Evolutionary conservation across 2,329 filamentous ascomycete species (phyloP).

Genomic region (Colletotrichum sp.): DNA sequence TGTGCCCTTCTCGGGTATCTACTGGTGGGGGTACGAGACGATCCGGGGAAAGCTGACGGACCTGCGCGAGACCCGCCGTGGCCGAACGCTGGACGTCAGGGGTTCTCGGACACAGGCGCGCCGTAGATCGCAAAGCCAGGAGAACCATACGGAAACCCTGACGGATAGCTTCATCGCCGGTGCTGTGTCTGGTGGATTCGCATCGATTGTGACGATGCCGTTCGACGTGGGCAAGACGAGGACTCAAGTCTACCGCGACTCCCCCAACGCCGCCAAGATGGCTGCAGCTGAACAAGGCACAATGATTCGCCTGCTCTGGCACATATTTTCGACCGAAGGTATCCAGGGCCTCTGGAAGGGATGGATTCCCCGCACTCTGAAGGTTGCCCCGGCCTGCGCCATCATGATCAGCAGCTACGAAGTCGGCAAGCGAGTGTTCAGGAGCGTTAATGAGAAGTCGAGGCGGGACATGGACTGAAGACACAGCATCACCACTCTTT

Average conservation of each 20-base stretch:
- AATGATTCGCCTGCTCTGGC: slow-evolving; percentile 84
- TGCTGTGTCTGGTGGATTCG: slow-evolving; percentile 80
- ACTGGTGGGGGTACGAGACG: slow-evolving; percentile 97
- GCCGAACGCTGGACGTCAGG: slow-evolving; percentile 42
- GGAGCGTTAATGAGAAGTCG: slow-evolving; percentile 69
- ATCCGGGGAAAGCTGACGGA: slow-evolving; percentile 76
- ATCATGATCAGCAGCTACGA: slow-evolving; percentile 99
- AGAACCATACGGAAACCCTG: slow-evolving; percentile 79
- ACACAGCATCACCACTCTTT: background rate
- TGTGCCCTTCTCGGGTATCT: slow-evolving; percentile 94
- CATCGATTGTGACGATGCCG: slow-evolving; percentile 88
- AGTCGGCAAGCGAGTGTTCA: slow-evolving; percentile 88
- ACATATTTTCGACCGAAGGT: slow-evolving; percentile 90
- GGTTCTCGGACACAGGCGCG: slow-evolving; percentile 45
- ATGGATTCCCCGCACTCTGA: slow-evolving; percentile 89
- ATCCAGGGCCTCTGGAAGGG: slow-evolving; percentile 83
- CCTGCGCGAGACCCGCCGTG: slow-evolving; percentile 60
- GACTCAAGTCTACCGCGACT: slow-evolving; percentile 80
- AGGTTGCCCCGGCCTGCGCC: slow-evolving; percentile 94
- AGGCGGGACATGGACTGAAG: slow-evolving; percentile 12
- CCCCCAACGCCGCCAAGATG: slow-evolving; percentile 37
- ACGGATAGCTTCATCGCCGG: slow-evolving; percentile 90
- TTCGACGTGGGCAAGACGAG: slow-evolving; percentile 98
- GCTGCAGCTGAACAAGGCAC: slow-evolving; percentile 73
- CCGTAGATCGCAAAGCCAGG: slow-evolving; percentile 64